Conservation (phyloP, 2,329 filamentous ascomycete genomes). For the Nemania sp. region DNA sequence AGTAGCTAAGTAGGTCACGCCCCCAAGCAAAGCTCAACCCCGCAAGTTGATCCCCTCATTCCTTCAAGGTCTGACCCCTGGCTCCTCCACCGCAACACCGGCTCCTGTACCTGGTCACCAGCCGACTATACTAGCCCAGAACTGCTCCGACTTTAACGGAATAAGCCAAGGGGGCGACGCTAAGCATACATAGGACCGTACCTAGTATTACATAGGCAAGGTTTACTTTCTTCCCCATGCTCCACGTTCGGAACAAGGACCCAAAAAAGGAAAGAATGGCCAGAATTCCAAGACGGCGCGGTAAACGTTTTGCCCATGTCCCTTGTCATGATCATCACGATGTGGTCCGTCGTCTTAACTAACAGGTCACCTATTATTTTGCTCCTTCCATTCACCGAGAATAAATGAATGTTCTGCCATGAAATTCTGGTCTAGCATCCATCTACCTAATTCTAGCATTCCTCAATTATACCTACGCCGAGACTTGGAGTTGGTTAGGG, state of each 20-base stretch:
- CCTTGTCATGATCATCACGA: constrained; percentile 30
- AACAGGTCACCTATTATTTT: constrained; percentile 24
- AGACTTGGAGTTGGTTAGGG: constrained; percentile 18
- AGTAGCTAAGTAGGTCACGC: constrained; percentile 5
- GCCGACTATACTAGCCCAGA: constrained; percentile 23
- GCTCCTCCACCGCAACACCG: constrained; percentile 32
- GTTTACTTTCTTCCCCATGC: constrained; percentile 18
- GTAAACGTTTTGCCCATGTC: constrained; percentile 29
- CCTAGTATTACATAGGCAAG: constrained; percentile 7
- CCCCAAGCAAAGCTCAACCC: constrained; percentile 26
- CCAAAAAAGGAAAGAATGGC: constrained; percentile 21
- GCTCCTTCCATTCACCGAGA: constrained; percentile 22
- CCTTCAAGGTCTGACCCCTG: constrained; percentile 26
- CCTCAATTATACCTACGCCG: constrained; percentile 12
- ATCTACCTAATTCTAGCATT: constrained; percentile 19
- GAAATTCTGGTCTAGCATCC: constrained; percentile 12
- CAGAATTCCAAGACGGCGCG: constrained; percentile 23
- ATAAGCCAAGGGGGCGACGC: constrained; percentile 17
- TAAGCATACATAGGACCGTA: not conserved
- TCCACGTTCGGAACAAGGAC: constrained; percentile 27
- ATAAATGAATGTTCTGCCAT: constrained; percentile 18
- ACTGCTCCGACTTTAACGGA: constrained; percentile 10
- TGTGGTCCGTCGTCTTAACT: constrained; percentile 28
- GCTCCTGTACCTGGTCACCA: constrained; percentile 11
- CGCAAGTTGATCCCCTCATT: constrained; percentile 37